These are phyloP conservation scores for Leccinum rimulosum DNA, from an alignment of 768 basidiomycete species.

Conservation along the genomic window DNA sequence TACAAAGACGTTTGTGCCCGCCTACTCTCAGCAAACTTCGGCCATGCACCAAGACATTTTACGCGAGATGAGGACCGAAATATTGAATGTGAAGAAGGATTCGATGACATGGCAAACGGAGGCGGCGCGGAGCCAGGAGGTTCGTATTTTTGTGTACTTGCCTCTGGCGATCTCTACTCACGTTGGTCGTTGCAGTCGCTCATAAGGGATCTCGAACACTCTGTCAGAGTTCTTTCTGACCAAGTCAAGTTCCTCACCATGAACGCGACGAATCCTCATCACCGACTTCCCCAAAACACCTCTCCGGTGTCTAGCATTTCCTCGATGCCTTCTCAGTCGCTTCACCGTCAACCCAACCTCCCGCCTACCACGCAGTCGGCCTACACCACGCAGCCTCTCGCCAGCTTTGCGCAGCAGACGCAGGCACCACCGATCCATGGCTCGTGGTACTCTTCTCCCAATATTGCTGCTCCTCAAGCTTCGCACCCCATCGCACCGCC, in stretches of 20 bases:
- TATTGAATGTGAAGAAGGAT: slow-evolving; percentile 76
- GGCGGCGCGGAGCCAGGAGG: slow-evolving; percentile 75
- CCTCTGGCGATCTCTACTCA: slow-evolving; percentile 9
- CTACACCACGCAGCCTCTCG: slow-evolving; percentile 33
- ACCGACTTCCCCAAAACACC: slow-evolving; percentile 35
- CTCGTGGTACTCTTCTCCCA: slow-evolving; percentile 56
- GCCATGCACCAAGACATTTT: slow-evolving; percentile 78
- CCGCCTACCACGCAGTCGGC: slow-evolving; percentile 37
- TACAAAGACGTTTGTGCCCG: slow-evolving; percentile 68
- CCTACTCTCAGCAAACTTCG: slow-evolving; percentile 71
- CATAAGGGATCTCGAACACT: slow-evolving; percentile 79
- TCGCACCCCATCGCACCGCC: slow-evolving; percentile 77
- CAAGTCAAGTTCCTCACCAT: slow-evolving; percentile 78
- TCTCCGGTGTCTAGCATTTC: slow-evolving; percentile 33
- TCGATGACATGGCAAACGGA: slow-evolving; percentile 81
- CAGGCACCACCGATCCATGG: slow-evolving; percentile 31
- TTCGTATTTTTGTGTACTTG: slow-evolving; percentile 24
- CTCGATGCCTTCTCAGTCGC: slow-evolving; percentile 37
- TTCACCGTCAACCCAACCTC: slow-evolving; percentile 34
- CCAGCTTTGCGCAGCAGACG: slow-evolving; percentile 30
- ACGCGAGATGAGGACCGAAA: slow-evolving; percentile 71
- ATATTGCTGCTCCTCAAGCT: slow-evolving; percentile 77
- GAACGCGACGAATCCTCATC: slow-evolving; percentile 42
- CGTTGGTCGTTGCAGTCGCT: slow-evolving; percentile 44
- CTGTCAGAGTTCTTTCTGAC: slow-evolving; percentile 69